Evolutionary conservation across 2,329 filamentous ascomycete genomes (phyloP).

Genomic region (Intubia oerlemansii): DNA sequence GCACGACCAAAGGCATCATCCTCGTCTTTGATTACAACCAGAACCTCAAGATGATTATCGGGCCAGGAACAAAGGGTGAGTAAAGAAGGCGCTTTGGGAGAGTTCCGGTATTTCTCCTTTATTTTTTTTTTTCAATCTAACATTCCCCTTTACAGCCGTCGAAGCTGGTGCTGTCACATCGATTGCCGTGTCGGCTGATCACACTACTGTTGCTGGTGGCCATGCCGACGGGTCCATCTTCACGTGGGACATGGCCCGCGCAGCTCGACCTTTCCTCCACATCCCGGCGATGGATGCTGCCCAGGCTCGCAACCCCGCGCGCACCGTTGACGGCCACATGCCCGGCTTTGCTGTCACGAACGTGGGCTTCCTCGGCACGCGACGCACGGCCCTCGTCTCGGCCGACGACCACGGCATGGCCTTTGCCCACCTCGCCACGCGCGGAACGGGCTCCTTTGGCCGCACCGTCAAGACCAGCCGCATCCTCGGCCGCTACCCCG

Average conservation of each 20-base stretch:
- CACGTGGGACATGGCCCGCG: conserved; percentile 77
- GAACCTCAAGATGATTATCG: conserved; percentile 81
- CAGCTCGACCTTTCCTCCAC: conserved; percentile 72
- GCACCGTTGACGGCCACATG: conserved; percentile 64
- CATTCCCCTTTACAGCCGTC: conserved; percentile 36
- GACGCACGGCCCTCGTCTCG: conserved; percentile 85
- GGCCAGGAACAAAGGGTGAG: conserved; percentile 72
- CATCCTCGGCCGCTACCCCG: conserved; percentile 78
- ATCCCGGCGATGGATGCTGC: conserved; percentile 56
- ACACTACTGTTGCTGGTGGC: conserved; percentile 75
- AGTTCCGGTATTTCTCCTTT: not conserved
- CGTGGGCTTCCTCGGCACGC: conserved; percentile 81
- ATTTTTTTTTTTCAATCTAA: not conserved
- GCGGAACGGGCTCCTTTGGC: conserved; percentile 71
- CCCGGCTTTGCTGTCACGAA: conserved; percentile 62
- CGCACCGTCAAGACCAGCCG: conserved; percentile 72
- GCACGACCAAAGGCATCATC: conserved; percentile 82
- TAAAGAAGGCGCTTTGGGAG: not conserved
- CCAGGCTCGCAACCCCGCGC: conserved; percentile 31
- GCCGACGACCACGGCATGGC: conserved; percentile 94
- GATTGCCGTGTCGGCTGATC: conserved; percentile 79
- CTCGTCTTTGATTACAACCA: conserved; percentile 96
- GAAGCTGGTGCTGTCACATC: conserved; percentile 79
- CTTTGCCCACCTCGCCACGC: conserved; percentile 85
- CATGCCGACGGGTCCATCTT: conserved; percentile 85